These are phyloP conservation scores for Annulohypoxylon moriforme DNA, from an alignment of 495 filamentous ascomycete genomes.

Conservation along the genomic window DNA sequence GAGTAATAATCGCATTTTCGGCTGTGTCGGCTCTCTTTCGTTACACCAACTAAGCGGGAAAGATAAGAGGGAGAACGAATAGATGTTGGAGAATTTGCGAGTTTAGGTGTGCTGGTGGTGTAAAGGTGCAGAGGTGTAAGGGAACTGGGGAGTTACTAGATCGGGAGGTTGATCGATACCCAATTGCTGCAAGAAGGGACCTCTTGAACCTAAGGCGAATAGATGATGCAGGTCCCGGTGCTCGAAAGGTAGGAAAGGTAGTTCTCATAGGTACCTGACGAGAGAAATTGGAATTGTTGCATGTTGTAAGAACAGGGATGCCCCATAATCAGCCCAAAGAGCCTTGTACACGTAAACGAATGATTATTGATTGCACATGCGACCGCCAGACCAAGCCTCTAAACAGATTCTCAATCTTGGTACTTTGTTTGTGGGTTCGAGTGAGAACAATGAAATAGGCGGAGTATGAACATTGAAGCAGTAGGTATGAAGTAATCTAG, in stretches of 20 bases:
- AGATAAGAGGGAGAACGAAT: not conserved
- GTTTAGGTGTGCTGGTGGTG: not conserved
- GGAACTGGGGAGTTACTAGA: conserved; percentile 24
- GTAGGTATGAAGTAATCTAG: too few species aligned
- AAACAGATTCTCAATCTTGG: conserved; percentile 16
- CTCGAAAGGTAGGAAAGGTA: conserved; percentile 1
- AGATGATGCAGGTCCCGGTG: conserved; percentile 35
- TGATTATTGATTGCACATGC: conserved; percentile 22
- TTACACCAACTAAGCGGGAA: not conserved
- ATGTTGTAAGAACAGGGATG: conserved; percentile 28
- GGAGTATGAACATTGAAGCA: not conserved
- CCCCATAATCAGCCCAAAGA: conserved; percentile 37
- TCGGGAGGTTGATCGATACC: conserved; percentile 27
- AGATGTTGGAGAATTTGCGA: not conserved
- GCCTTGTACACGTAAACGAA: conserved; percentile 38
- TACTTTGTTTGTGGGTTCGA: not conserved
- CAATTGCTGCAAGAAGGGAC: conserved; percentile 41
- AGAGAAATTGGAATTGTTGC: conserved; percentile 39
- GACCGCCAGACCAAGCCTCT: conserved; percentile 28
- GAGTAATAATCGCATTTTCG: conserved; percentile 7
- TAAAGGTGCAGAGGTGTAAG: conserved; percentile 7
- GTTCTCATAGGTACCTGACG: not conserved
- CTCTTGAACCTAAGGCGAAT: conserved; percentile 7
- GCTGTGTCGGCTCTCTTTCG: conserved; percentile 17
- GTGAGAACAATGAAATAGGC: conserved; percentile 2